Evolutionary conservation across 208 protist genomes (phyloP).

Genomic region (Acanthamoeba rhysodes): DNA sequence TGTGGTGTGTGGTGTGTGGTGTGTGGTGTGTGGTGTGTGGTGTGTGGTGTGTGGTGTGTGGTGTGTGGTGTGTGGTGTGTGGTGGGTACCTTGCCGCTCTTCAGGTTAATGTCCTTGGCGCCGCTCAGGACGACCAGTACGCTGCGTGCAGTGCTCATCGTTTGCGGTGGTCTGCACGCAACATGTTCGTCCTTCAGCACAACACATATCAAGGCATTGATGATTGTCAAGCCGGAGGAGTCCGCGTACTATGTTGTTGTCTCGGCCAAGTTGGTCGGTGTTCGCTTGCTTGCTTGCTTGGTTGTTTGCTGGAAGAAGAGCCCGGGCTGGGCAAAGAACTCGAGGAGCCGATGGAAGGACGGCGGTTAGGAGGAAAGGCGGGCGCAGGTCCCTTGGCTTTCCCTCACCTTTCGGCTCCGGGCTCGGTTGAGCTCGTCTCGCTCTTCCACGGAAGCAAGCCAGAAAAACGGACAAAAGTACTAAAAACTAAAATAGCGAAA

Average conservation of each 20-base stretch:
- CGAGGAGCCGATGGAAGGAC: background rate
- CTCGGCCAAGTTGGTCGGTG: too few relatives aligned
- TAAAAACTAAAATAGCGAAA: background rate
- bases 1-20: too few relatives aligned
- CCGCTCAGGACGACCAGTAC: constrained; percentile 19
- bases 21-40: too few relatives aligned
- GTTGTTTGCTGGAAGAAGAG: background rate
- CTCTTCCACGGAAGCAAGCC: background rate
- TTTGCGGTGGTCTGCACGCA: background rate
- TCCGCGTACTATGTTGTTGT: background rate
- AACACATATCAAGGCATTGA: background rate
- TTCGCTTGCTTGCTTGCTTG: background rate
- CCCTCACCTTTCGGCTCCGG: background rate
- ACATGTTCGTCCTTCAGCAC: background rate
- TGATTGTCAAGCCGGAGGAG: background rate
- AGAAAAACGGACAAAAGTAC: background rate
- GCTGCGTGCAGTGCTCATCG: background rate
- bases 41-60: too few relatives aligned
- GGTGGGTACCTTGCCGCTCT: constrained; percentile 18
- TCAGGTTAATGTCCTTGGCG: constrained; percentile 25
- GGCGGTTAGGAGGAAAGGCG: background rate
- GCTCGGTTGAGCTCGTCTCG: background rate
- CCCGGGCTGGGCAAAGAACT: background rate
- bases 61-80: too few relatives aligned
- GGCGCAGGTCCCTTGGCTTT: background rate